phyloP scores from a whole-genome alignment of 148 eudicot species.

The Rhododendron mucronatum region DNA sequence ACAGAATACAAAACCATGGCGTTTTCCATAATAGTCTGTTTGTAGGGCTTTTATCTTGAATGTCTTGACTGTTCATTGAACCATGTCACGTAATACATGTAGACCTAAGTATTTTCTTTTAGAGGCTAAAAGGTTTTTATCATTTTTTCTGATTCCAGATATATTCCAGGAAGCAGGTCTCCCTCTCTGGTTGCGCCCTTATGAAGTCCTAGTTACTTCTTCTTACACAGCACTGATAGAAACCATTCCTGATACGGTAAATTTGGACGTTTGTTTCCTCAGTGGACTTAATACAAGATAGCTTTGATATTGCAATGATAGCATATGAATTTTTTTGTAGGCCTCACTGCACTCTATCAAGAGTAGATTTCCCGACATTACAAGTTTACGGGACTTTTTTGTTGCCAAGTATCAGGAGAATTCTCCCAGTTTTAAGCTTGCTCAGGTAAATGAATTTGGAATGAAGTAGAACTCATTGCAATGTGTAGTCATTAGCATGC shows the following conservation, averaged over 20 bases:
- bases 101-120: background rate
- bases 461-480: background rate
- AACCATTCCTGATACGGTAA: slow-evolving; percentile 98
- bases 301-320: slow-evolving; percentile 7
- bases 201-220: slow-evolving; percentile 95
- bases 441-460: slow-evolving; percentile 60
- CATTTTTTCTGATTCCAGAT: slow-evolving; percentile 44
- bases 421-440: slow-evolving; percentile 89
- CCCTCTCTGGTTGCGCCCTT: slow-evolving; percentile 96
- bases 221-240: slow-evolving; percentile 98
- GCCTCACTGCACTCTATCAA: slow-evolving; percentile 97
- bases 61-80: background rate
- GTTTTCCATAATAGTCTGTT: background rate
- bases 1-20: no score
- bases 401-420: slow-evolving; percentile 87
- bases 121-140: background rate
- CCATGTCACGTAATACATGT: background rate
- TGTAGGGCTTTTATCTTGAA: background rate
- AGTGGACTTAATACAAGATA: background rate
- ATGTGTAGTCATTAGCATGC: background rate
- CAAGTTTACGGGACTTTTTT: slow-evolving; percentile 91
- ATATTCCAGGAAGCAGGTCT: slow-evolving; percentile 99
- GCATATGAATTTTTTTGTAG: slow-evolving; percentile 31
- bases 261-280: background rate
- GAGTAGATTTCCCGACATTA: slow-evolving; percentile 73